Conservation (phyloP, 495 filamentous ascomycete species). For the Daldinia childiae region DNA sequence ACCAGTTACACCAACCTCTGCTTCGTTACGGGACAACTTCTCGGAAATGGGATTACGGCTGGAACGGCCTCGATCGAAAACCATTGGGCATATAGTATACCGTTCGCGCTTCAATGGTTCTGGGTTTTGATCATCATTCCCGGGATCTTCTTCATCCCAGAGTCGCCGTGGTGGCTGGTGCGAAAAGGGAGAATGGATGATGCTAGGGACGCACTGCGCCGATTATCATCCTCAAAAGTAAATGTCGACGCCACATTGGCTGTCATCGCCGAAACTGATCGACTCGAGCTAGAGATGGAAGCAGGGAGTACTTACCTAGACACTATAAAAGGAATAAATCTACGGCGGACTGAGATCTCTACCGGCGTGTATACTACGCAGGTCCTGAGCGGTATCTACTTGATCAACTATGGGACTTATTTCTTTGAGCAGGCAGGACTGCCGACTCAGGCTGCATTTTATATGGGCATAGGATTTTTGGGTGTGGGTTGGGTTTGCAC, state of each 20-base stretch:
- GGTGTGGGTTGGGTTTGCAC: slow-evolving; percentile 61
- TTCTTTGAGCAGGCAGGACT: slow-evolving; percentile 72
- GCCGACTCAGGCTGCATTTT: slow-evolving; percentile 56
- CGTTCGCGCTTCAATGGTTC: slow-evolving; percentile 72
- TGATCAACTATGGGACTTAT: slow-evolving; percentile 69
- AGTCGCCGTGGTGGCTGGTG: slow-evolving; percentile 71
- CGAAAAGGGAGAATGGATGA: slow-evolving; percentile 63
- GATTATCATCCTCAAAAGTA: slow-evolving; percentile 53
- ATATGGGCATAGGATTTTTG: slow-evolving; percentile 61
- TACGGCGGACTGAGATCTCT: slow-evolving; percentile 66
- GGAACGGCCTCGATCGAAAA: slow-evolving; percentile 53
- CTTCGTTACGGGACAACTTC: slow-evolving; percentile 72
- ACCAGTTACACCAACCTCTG: slow-evolving; percentile 72
- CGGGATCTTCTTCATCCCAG: slow-evolving; percentile 66
- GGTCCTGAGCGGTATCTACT: slow-evolving; percentile 59
- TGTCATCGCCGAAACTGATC: slow-evolving; percentile 70
- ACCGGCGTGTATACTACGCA: slow-evolving; percentile 62
- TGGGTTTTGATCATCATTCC: slow-evolving; percentile 69
- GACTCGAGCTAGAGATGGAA: slow-evolving; percentile 66
- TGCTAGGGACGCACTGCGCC: slow-evolving; percentile 57
- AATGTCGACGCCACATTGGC: slow-evolving; percentile 56
- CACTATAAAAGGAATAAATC: slow-evolving; percentile 64
- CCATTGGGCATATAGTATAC: slow-evolving; percentile 65
- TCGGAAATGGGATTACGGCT: slow-evolving; percentile 63
- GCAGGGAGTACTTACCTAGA: slow-evolving; percentile 65